Evolutionary conservation across 129 eudicot species (phyloP).

Genomic region (Centaurea solstitialis): DNA sequence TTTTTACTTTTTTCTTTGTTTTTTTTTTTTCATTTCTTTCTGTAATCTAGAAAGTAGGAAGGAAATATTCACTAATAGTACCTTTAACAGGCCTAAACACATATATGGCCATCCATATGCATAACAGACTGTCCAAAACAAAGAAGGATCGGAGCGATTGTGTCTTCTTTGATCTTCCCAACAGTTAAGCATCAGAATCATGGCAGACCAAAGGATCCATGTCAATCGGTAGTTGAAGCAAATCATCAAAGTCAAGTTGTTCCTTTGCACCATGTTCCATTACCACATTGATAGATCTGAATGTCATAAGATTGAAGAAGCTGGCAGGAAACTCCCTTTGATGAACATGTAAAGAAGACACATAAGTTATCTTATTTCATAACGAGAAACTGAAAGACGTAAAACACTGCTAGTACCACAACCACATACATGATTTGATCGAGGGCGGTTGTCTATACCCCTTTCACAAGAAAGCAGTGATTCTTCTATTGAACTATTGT

Average conservation of each 20-base stretch:
- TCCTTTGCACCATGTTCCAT: constrained; percentile 68
- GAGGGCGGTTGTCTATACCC: constrained; percentile 45
- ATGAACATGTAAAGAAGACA: constrained; percentile 18
- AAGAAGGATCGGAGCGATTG: constrained; percentile 54
- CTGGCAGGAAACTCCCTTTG: constrained; percentile 38
- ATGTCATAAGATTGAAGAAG: constrained; percentile 61
- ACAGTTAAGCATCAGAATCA: constrained; percentile 42
- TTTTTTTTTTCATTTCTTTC: not conserved
- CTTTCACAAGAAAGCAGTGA: constrained; percentile 53
- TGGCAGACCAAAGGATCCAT: constrained; percentile 79
- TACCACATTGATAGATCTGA: constrained; percentile 55
- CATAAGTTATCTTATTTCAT: constrained; percentile 10
- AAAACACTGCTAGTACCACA: not conserved
- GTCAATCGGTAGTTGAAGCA: constrained; percentile 79
- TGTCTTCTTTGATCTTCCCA: constrained; percentile 63
- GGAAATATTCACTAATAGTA: constrained; percentile 24
- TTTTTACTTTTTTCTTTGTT: not conserved
- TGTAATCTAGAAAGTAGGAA: constrained; percentile 13
- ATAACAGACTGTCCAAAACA: constrained; percentile 60
- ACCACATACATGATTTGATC: constrained; percentile 43
- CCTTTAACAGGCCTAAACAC: constrained; percentile 82
- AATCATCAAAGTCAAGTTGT: constrained; percentile 79
- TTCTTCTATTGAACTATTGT: constrained; percentile 51
- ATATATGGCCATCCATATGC: constrained; percentile 90
- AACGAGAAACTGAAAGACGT: not conserved